phyloP scores from a whole-genome alignment of 805 yeast species.

The Barnettozyma californica region DNA sequence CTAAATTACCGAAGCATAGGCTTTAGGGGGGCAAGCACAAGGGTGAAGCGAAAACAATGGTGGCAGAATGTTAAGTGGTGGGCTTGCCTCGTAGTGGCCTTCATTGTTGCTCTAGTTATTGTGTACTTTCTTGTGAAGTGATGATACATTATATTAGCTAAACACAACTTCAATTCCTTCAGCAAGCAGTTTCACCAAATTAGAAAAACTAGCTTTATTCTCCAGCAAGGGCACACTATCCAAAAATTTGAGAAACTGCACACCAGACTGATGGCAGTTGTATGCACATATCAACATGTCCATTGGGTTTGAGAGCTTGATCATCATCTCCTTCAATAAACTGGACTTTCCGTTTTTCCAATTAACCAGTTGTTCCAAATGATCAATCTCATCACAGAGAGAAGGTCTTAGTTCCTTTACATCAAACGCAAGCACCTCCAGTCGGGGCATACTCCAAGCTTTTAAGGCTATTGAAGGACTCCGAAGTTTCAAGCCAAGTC shows the following conservation, averaged over 20 bases:
- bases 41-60: conserved; percentile 52
- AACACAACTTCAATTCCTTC: background rate
- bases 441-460: background rate
- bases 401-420: background rate
- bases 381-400: background rate
- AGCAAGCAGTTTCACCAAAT: background rate
- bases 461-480: background rate
- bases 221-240: background rate
- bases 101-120: conserved; percentile 65
- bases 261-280: background rate
- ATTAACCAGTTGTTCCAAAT: background rate
- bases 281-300: background rate
- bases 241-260: background rate
- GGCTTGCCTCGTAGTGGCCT: conserved; percentile 51
- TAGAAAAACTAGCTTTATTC: background rate
- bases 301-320: background rate
- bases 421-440: background rate
- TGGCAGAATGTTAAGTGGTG: conserved; percentile 44
- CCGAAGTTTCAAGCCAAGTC: background rate
- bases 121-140: conserved; percentile 33
- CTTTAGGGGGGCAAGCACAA: conserved; percentile 47
- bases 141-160: background rate
- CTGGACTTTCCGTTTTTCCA: background rate
- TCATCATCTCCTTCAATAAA: background rate
- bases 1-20: conserved; percentile 48